These are phyloP conservation scores for Neotropicomus parvogracilis DNA, from an alignment of 1,284 basidiomycete genomes.

Conservation along the genomic window DNA sequence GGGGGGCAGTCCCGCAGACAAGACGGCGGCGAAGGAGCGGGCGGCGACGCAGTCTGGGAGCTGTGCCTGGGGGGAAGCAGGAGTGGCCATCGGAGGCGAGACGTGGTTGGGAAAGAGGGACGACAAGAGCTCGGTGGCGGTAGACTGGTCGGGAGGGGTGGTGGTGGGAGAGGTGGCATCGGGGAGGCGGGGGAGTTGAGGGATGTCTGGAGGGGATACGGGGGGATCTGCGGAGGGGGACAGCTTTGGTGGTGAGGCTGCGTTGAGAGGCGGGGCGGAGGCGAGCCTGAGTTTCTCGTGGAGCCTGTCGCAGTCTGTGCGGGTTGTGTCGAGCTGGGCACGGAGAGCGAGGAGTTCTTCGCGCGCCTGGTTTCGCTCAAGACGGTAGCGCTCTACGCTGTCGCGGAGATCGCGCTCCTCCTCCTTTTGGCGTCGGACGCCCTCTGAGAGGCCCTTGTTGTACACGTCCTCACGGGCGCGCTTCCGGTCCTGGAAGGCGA, in stretches of 20 bases:
- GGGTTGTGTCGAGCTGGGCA: constrained; percentile 36
- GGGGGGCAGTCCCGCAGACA: constrained; percentile 30
- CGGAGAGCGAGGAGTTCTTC: constrained; percentile 35
- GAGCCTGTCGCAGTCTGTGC: constrained; percentile 35
- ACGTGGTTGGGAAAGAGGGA: constrained; percentile 26
- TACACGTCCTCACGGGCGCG: constrained; percentile 32
- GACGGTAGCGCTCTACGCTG: constrained; percentile 32
- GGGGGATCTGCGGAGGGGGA: constrained; percentile 5
- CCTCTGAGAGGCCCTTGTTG: constrained; percentile 32
- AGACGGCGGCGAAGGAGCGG: constrained; percentile 35
- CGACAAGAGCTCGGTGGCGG: constrained; percentile 12
- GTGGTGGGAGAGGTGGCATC: constrained; percentile 3
- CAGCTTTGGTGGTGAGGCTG: constrained; percentile 5
- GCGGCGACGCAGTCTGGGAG: constrained; percentile 35
- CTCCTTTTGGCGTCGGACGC: constrained; percentile 34
- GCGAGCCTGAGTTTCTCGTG: constrained; percentile 24
- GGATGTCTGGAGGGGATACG: constrained; percentile 1
- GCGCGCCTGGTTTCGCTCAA: constrained; percentile 33
- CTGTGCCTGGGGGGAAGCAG: constrained; percentile 35
- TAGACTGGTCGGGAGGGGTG: constrained; percentile 10
- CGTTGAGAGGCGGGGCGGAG: neutral
- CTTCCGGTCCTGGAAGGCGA: constrained; percentile 40
- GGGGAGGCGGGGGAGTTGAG: neutral
- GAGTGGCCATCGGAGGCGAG: constrained; percentile 27
- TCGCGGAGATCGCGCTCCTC: constrained; percentile 33